Conservation (phyloP, 768 basidiomycete genomes). For the Rhizopogon sp. region DNA sequence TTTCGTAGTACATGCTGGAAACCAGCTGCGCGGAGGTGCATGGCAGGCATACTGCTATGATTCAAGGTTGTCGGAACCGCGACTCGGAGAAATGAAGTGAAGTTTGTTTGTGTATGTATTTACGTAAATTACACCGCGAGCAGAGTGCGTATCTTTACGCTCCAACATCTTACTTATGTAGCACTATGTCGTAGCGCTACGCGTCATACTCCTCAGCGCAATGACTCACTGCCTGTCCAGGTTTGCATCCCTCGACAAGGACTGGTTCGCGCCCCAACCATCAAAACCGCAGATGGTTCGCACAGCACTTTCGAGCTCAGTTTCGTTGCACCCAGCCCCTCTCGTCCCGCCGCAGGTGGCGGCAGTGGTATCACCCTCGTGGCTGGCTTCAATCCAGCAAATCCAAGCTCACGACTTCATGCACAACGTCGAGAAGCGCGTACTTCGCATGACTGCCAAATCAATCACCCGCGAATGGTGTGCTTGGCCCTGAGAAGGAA, state of each 20-base stretch:
- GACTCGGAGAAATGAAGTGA: too few species aligned
- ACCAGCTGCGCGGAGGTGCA: slow-evolving; percentile 10
- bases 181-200: slow-evolving; percentile 66
- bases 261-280: slow-evolving; percentile 62
- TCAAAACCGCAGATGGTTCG: slow-evolving; percentile 40
- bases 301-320: slow-evolving; percentile 62
- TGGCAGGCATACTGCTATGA: slow-evolving; percentile 13
- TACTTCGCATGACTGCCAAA: slow-evolving; percentile 37
- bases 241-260: slow-evolving; percentile 62
- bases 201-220: slow-evolving; percentile 49
- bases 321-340: slow-evolving; percentile 49
- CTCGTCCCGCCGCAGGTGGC: slow-evolving; percentile 26
- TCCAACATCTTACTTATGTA: slow-evolving; percentile 16
- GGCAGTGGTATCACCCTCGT: slow-evolving; percentile 34
- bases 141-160: too few species aligned
- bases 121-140: too few species aligned
- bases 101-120: too few species aligned
- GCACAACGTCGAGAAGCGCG: slow-evolving; percentile 15
- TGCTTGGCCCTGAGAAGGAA: slow-evolving; percentile 30
- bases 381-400: slow-evolving; percentile 53
- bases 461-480: slow-evolving; percentile 18
- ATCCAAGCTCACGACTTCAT: slow-evolving; percentile 20
- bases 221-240: slow-evolving; percentile 51
- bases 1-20: slow-evolving; percentile 15
- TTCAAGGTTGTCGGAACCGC: neutral